These are phyloP conservation scores for Xylariaceae sp. DNA, from an alignment of 2,329 filamentous ascomycete species.

Conservation along the genomic window DNA sequence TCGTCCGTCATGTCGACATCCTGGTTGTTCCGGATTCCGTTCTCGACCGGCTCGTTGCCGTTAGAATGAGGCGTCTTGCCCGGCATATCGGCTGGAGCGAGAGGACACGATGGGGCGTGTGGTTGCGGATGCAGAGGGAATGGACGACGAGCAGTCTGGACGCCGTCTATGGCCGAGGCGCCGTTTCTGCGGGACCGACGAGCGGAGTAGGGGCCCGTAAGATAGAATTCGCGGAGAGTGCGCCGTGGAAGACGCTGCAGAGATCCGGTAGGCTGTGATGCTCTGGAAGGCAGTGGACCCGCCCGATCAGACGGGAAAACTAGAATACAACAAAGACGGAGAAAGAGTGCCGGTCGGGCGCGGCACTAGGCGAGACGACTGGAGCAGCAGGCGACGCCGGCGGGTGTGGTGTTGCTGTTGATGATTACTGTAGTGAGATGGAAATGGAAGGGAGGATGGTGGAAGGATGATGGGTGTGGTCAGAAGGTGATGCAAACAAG, in stretches of 20 bases:
- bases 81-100: constrained; percentile 45
- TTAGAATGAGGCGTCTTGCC: constrained; percentile 67
- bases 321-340: constrained; percentile 12
- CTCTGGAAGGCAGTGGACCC: too few relatives aligned
- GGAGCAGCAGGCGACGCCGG: not conserved
- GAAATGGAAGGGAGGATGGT: constrained; percentile 5
- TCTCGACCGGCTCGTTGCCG: constrained; percentile 62
- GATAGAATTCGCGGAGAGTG: too few relatives aligned
- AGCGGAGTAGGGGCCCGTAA: too few relatives aligned
- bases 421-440: constrained; percentile 5
- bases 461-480: constrained; percentile 7
- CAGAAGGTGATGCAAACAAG: not conserved
- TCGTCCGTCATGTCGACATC: constrained; percentile 67
- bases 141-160: not conserved
- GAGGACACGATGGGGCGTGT: constrained; percentile 5
- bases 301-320: constrained; percentile 11
- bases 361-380: not conserved
- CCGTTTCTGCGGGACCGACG: too few relatives aligned
- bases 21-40: constrained; percentile 57
- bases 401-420: not conserved
- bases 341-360: constrained; percentile 4
- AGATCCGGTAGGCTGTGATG: too few relatives aligned
- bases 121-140: too few relatives aligned
- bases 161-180: constrained; percentile 6
- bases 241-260: constrained; percentile 1